Evolutionary conservation across 139 green algal species (phyloP), one percentile per base, ranked within the genome.

Genomic region (Nannochloris sp.): DNA sequence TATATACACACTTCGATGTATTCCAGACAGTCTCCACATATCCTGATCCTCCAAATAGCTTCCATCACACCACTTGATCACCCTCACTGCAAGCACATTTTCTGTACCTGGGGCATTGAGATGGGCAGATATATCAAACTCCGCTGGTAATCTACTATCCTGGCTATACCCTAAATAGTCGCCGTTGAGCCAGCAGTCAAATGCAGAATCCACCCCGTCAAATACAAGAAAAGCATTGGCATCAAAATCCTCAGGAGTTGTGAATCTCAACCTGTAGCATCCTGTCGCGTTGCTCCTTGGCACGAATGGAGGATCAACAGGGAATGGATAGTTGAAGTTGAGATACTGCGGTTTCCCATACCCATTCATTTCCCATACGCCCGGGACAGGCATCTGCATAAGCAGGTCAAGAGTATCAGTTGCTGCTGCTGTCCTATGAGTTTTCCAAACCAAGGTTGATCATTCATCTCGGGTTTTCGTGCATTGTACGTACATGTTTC

Each of bases 21-120:
- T 87, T 61, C 92, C 92, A 23, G 70, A 87, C n/a, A 97, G 70
- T 46, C 87, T 88, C 93, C 93, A 99, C 69, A 96, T 91, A 74
- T 99, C 93, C 46, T 91, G 83, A 68, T 98, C 93, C 44, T 99
- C 93, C 15, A 99, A 69, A 75, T 98, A 98, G 31, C 81, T 95
- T 4, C 88, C 93, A 67, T 97, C 93, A 55, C 82, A 89, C 85
- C 87, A 98, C 15, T 89, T 81, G 70, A 95, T 74, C 2, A 94
- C 88, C 81, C 92, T 61, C 6, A 51, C 15, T 2, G 82, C 80
- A 40, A 96, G 67, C 14, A 81, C 44, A 60, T 94, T 94, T 23
- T 19, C 61, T 5, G 51, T 66, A 1, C 64, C 24, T 27, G 46
- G 31, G 49, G 94, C 62, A 21, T 78, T 12, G 5, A 58, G 12